phyloP scores from a whole-genome alignment of 2,329 filamentous ascomycete genomes.

The Acrodontium crateriforme region DNA sequence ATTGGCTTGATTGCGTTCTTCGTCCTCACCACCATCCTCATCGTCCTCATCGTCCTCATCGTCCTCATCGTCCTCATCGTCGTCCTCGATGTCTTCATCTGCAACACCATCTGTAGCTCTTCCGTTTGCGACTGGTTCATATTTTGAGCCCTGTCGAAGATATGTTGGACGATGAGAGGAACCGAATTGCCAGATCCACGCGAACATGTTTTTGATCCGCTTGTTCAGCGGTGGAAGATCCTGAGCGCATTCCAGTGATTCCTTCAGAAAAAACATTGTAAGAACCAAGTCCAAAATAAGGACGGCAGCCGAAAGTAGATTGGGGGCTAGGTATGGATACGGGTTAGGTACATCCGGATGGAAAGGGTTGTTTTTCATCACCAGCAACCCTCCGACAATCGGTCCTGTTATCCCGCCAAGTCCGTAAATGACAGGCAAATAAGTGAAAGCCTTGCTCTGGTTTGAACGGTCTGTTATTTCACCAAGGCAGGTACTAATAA shows the following conservation, averaged over 20 bases:
- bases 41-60: constrained; percentile 13
- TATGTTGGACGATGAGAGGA: constrained; percentile 47
- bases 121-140: constrained; percentile 2
- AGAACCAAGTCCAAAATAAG: constrained; percentile 60
- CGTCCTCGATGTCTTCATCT: constrained; percentile 5
- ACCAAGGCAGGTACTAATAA: constrained; percentile 84
- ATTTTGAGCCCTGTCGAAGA: constrained; percentile 25
- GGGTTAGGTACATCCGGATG: constrained; percentile 36
- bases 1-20: constrained; percentile 25
- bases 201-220: constrained; percentile 46
- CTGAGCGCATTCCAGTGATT: constrained; percentile 60
- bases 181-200: constrained; percentile 57
- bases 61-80: constrained; percentile 7
- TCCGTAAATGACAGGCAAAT: constrained; percentile 91
- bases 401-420: constrained; percentile 88
- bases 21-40: constrained; percentile 25
- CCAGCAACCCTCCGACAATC: constrained; percentile 73
- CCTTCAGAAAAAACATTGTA: constrained; percentile 69
- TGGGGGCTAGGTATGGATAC: constrained; percentile 77
- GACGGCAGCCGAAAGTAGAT: constrained; percentile 61
- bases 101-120: constrained; percentile 1
- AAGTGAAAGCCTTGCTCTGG: constrained; percentile 85
- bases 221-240: constrained; percentile 46
- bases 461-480: constrained; percentile 93
- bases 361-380: constrained; percentile 48